Evolutionary conservation across 108 stramenopile genomes (phyloP).

Genomic region (Epipyxis sp.): DNA sequence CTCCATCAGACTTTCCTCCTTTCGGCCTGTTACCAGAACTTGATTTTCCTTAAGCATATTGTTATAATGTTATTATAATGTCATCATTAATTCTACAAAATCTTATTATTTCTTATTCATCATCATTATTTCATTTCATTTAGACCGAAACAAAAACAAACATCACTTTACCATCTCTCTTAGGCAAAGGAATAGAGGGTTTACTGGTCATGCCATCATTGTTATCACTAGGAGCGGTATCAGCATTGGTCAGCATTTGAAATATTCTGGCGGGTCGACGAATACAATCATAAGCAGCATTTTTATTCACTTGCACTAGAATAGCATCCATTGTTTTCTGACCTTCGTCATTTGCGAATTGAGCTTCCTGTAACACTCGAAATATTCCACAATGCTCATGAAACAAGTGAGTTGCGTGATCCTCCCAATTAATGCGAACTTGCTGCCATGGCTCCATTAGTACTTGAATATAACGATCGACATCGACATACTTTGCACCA

Average conservation of each 20-base stretch:
- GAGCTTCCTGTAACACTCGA: conserved; percentile 28
- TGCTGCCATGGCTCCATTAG: conserved; percentile 16
- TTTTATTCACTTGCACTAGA: neutral
- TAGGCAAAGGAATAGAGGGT: neutral
- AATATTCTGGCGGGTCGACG: conserved; percentile 5
- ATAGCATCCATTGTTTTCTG: neutral
- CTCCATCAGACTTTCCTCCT: no score
- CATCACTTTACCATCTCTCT: neutral
- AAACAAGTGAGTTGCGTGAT: conserved; percentile 3
- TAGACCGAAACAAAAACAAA: neutral
- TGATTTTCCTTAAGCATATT: neutral
- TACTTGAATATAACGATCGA: conserved; percentile 10
- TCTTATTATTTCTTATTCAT: no score
- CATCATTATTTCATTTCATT: no score
- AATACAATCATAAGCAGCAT: neutral
- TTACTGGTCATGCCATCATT: neutral
- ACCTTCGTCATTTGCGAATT: conserved; percentile 26
- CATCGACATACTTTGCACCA: neutral
- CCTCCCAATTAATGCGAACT: conserved; percentile 19
- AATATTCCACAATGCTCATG: neutral
- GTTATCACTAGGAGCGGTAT: neutral
- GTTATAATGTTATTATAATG: neutral
- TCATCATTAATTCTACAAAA: neutral
- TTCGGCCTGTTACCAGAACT: no score
- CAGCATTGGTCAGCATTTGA: neutral